These are phyloP conservation scores for Chlorella sorokiniana DNA, from an alignment of 139 green algal species.

Conservation along the genomic window DNA sequence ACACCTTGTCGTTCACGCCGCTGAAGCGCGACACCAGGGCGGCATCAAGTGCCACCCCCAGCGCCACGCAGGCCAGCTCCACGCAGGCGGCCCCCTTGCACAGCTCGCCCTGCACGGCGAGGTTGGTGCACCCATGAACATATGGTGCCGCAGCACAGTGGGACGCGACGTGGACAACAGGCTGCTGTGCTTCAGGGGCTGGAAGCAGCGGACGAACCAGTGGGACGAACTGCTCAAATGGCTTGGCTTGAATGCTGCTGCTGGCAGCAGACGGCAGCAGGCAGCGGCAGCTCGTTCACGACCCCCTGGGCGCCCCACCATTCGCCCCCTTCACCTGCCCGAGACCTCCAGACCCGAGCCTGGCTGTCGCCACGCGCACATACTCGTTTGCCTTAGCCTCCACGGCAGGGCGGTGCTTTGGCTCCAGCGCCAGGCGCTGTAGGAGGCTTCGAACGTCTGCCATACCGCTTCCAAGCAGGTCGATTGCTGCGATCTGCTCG, in stretches of 20 bases:
- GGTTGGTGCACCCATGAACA: no score
- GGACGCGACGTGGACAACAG: no score
- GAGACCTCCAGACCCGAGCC: neutral
- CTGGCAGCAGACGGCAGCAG: neutral
- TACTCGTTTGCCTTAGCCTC: slow-evolving; percentile 30
- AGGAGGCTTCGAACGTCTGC: neutral
- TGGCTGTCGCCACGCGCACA: neutral
- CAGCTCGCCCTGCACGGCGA: slow-evolving; percentile 13
- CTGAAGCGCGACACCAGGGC: slow-evolving; percentile 2
- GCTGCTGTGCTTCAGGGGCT: no score
- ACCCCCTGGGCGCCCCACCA: neutral
- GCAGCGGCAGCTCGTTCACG: neutral
- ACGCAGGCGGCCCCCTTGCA: slow-evolving; percentile 42
- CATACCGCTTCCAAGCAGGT: no score
- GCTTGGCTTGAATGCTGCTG: neutral
- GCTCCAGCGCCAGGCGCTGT: neutral
- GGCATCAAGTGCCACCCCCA: slow-evolving; percentile 5
- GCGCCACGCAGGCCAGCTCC: slow-evolving; percentile 35
- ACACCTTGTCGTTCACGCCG: slow-evolving; percentile 7
- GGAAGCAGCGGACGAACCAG: no score
- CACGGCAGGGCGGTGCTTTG: neutral
- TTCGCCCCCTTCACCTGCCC: neutral
- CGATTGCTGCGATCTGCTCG: no score
- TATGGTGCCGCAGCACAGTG: no score
- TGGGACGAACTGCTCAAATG: no score